Evolutionary conservation across 2,329 filamentous ascomycete species (phyloP), one percentile per base, ranked within the genome.

Genomic region (Colletotrichum theobromicola): DNA sequence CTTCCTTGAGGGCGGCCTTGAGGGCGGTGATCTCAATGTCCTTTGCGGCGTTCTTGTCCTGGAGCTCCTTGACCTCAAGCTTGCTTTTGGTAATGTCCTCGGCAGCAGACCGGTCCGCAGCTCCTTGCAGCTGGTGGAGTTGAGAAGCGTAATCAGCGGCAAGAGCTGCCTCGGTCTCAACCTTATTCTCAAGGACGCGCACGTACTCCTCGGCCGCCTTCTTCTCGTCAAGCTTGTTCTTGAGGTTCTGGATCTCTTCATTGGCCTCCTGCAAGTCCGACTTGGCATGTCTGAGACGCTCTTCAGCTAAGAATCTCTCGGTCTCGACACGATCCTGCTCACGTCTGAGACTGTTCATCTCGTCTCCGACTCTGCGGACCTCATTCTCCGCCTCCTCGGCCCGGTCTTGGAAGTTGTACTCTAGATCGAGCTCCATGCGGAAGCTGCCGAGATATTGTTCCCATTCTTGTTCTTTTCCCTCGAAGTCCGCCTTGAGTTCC

Each of bases 121-220:
- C 42, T 1, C 24, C n/a, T n/a, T 50, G 42, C 42, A 50, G 42
- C 42, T 4, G 42, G 42, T 21, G 42, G 42, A 50, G 42, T 7
- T 50, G 42, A 50, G 42, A 50, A 50, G 42, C 42, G 42, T 50
- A 50, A 21, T 0, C 42, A 50, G 42, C 42, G 42, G 42, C 42
- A 21, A n/a, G 42, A 50, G 42, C 42, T 0, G 42, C n/a, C 72
- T 83, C 83, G 4, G 80, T 77, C 76, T 85, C 83, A 18, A 79
- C 18, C n/a, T 35, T 37, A n/a, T 34, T 50, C 42, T 50, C 42
- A 21, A 50, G 12, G 21, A 50, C 24, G 42, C 42, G 42, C 42
- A 50, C 42, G 42, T 50, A 50, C 42, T 50, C 42, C n/a, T n/a
- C 26, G 18, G 18, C n/a, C 18, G 26, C 55, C 60, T 62, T 37